Conservation (phyloP, 2,329 filamentous ascomycete genomes). For the Fonsecaea pugnacius region DNA sequence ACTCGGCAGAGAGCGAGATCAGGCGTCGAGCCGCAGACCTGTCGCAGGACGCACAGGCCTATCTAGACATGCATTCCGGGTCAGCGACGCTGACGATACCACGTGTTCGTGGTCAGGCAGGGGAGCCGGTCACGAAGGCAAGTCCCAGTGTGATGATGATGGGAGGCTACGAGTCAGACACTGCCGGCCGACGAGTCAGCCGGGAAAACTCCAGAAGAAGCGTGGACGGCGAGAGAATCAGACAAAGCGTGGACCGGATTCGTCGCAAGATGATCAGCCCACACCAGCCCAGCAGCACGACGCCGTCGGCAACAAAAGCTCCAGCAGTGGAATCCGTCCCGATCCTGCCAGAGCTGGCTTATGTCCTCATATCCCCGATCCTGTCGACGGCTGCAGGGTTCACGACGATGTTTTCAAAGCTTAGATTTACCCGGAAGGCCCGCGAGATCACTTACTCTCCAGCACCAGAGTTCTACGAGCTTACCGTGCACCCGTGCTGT, state of each 20-base stretch:
- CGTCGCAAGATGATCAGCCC: slow-evolving; percentile 39
- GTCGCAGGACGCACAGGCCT: slow-evolving; percentile 30
- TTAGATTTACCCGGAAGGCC: slow-evolving; percentile 44
- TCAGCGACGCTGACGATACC: slow-evolving; percentile 16
- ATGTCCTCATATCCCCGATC: slow-evolving; percentile 70
- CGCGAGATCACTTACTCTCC: slow-evolving; percentile 63
- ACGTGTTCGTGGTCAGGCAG: neutral
- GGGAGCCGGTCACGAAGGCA: slow-evolving; percentile 8
- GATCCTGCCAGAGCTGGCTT: slow-evolving; percentile 43
- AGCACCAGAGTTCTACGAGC: slow-evolving; percentile 40
- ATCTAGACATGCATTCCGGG: slow-evolving; percentile 22
- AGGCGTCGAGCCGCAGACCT: slow-evolving; percentile 70
- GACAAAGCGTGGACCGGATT: slow-evolving; percentile 49
- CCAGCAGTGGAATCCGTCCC: slow-evolving; percentile 25
- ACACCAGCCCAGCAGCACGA: slow-evolving; percentile 33
- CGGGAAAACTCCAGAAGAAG: slow-evolving; percentile 47
- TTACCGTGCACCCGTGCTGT: slow-evolving; percentile 39
- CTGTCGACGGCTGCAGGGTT: slow-evolving; percentile 60
- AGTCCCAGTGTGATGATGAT: slow-evolving; percentile 41
- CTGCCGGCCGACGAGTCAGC: slow-evolving; percentile 47
- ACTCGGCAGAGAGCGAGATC: slow-evolving; percentile 69
- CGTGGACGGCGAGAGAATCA: slow-evolving; percentile 44
- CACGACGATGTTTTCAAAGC: slow-evolving; percentile 63
- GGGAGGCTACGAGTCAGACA: slow-evolving; percentile 54
- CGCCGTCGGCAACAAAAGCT: slow-evolving; percentile 1